Evolutionary conservation across 1,284 basidiomycete genomes (phyloP), one percentile per base, ranked within the genome.

Genomic region (Microbotryum saponariae): DNA sequence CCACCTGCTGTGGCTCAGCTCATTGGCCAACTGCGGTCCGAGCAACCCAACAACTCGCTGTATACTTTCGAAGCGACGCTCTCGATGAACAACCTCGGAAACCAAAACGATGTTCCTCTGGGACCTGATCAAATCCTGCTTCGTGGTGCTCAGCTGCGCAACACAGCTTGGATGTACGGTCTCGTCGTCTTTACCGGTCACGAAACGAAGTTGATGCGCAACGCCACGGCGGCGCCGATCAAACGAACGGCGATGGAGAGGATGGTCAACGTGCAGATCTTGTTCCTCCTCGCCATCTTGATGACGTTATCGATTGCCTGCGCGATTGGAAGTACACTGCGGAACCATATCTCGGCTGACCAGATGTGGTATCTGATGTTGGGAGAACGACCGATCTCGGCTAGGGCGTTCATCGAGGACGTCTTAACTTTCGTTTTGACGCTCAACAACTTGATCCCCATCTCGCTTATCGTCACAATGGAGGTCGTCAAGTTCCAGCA

Each of bases 401-500:
- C 86, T 33, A 85, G 83, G 71, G 81, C 68, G 42, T 78, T 76
- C 62, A 68, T 76, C 62, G 74, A 78, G 87, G 94, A 97, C 75
- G 91, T 98, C 63, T 80, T 98, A 52, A 98, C 96, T 1, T 99
- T 97, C 78, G 91, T 98, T 77, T 97, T 98, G 75, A 82, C 97
- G 47, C 97, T 97, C 81, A 98, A 97, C 81, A 98, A 98, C 78
- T 80, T 99, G 71, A 97, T 98, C 67, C 96, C 96, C 8, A 99
- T 99, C 74, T 98, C 94, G 63, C 85, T 99, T 69, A 96, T 98
- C 73, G 94, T 99, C 72, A 97, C 96, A 1, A 97, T 98, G 87
- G 96, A 99, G 78, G 88, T 98, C 31, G 96, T 98, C 79, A 97
- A 97, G 76, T 97, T 88, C 73, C 91, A 97, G 76, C 96, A 97